Base-by-base conservation (phyloP, 2,329 filamentous ascomycete species). In the Fusarium citri region DNA sequence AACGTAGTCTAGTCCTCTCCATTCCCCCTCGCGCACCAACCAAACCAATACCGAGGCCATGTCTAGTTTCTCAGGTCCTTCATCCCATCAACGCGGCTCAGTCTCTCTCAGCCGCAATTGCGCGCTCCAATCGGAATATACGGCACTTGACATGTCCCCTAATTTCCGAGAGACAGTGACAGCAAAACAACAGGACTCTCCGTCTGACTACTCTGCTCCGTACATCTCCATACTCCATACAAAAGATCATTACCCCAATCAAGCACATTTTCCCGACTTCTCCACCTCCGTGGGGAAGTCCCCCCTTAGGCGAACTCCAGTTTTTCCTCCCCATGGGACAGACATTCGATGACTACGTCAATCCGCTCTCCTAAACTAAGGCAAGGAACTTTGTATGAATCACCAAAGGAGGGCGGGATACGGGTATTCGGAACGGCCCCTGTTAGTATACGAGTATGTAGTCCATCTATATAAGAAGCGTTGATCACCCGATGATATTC, bases 401-500 rank as follows among this genome's bases (percentile, higher is more conserved):
- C 34, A 37, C 18, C 18, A 37, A n/a, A 37, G 34, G 34, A 37
- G 34, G 34, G 34, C 61, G 40, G 34, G 15, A 26, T 37, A 37
- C 60, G 60, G 49, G 8, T 64, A 45, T 43, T 40, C 59, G 60
- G 60, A 64, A 45, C 14, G 11, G 20, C 34, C 49, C 60, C 40
- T 64, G 59, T 47, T 10, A 15, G 9, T 53, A 49, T 56, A 18
- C 10, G 40, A 49, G 23, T 50, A 28, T 59, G 50, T 53, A 37
- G 34, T 37, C 46, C 62, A 63, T 62, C 46, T 63, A 63, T 62
- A 64, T 64, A 53, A 64, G 59, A 64, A 30, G 14, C 7, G 26
- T 22, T 34, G 28, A 43, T 55, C 55, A 20, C 48, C 55, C 18
- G 22, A 12, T 37, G 31, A 7, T 15, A 16, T 28, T n/a, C 34